Evolutionary conservation across 371 early-diverging fungal genomes (phyloP).

Genomic region (Rhizopus sp.): DNA sequence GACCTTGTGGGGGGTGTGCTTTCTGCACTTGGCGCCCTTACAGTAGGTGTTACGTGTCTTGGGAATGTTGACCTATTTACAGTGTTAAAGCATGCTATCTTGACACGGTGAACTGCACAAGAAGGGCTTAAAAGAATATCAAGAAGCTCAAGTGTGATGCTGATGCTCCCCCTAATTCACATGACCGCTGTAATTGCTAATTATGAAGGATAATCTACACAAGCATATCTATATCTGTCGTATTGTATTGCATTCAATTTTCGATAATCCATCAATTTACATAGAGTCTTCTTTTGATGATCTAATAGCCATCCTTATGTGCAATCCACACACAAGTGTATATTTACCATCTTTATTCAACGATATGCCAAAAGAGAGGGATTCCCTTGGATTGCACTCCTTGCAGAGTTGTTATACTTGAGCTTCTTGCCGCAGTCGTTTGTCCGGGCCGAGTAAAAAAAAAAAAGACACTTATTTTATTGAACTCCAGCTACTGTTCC

Average conservation of each 20-base stretch:
- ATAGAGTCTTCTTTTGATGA: neutral
- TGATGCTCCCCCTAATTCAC: too few relatives aligned
- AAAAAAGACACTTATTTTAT: too few relatives aligned
- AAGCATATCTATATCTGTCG: too few relatives aligned
- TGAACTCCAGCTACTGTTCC: too few relatives aligned
- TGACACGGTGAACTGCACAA: too few relatives aligned
- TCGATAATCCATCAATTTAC: too few relatives aligned
- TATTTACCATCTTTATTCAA: slow-evolving; percentile 24
- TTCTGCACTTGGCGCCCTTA: slow-evolving; percentile 93
- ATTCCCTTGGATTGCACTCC: neutral
- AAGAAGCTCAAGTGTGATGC: too few relatives aligned
- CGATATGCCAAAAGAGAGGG: slow-evolving; percentile 30
- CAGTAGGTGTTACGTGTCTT: slow-evolving; percentile 97
- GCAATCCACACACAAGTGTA: neutral
- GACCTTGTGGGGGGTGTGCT: slow-evolving; percentile 99
- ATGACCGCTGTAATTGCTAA: too few relatives aligned
- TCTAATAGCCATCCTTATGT: neutral
- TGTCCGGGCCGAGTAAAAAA: neutral
- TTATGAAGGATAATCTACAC: too few relatives aligned
- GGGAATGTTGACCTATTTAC: slow-evolving; percentile 89
- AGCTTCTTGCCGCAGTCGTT: neutral
- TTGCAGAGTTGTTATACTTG: slow-evolving; percentile 1
- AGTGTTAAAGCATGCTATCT: too few relatives aligned
- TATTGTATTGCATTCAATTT: too few relatives aligned
- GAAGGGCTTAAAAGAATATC: too few relatives aligned